Conservation (phyloP, 345 rosid genomes). For the Pistacia atlantica region DNA sequence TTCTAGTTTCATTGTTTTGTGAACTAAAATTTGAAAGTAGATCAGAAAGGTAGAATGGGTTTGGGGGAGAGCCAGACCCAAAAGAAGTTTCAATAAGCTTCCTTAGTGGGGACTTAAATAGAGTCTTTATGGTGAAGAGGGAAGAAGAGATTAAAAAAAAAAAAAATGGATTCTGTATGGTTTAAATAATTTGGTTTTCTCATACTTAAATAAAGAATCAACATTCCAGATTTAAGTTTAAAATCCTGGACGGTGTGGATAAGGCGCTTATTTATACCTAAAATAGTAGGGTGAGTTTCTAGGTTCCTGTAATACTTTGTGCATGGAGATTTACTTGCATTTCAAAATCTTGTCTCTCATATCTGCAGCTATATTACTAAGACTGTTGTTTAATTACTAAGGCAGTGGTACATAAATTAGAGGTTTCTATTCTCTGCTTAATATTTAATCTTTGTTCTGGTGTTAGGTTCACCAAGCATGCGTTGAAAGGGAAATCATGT, state of each 20-base stretch:
- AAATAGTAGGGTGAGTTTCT: neutral
- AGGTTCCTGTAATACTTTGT: neutral
- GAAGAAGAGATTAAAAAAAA: neutral
- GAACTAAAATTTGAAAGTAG: neutral
- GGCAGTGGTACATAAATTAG: neutral
- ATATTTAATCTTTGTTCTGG: neutral
- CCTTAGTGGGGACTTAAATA: neutral
- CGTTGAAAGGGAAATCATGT: slow-evolving; percentile 89
- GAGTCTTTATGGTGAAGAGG: neutral
- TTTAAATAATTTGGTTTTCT: neutral
- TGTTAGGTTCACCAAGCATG: slow-evolving; percentile 92
- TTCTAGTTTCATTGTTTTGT: neutral
- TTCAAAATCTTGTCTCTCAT: neutral
- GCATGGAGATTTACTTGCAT: neutral
- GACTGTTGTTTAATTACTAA: neutral
- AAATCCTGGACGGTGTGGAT: neutral
- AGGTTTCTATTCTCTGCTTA: neutral
- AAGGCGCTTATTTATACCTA: neutral
- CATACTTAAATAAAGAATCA: neutral
- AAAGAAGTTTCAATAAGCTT: neutral
- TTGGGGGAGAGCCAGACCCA: neutral
- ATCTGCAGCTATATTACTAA: neutral
- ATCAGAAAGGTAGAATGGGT: neutral
- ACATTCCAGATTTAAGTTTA: neutral
- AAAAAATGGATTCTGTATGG: neutral